Conservation (phyloP, 106 monocot species). For the Narthecium ossifragum region DNA sequence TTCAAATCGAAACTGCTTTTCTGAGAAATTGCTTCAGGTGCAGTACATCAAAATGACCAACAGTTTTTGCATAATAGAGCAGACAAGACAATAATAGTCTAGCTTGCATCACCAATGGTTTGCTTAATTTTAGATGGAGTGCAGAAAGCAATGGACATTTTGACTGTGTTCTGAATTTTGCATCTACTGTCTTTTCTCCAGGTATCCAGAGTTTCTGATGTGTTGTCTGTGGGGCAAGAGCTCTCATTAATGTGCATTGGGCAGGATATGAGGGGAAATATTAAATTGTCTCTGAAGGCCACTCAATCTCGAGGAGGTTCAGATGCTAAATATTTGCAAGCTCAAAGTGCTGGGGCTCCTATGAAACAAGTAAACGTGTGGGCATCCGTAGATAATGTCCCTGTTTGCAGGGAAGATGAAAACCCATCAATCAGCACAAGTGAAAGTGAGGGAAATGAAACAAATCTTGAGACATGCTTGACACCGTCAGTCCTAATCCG, state of each 20-base stretch:
- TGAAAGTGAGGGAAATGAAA: slow-evolving; percentile 13
- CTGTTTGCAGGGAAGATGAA: slow-evolving; percentile 3
- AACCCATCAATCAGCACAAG: slow-evolving; percentile 3
- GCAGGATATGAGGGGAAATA: slow-evolving; percentile 80
- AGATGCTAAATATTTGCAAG: slow-evolving; percentile 6
- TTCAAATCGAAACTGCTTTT: no score
- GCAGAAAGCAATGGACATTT: background rate
- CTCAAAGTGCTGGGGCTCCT: slow-evolving; percentile 5
- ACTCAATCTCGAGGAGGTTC: slow-evolving; percentile 29
- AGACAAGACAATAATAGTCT: background rate
- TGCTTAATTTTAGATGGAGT: no score
- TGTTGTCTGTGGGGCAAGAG: slow-evolving; percentile 67
- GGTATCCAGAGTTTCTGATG: slow-evolving; percentile 82
- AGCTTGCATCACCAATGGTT: no score
- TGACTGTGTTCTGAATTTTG: background rate
- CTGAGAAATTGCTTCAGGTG: no score
- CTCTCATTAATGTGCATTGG: slow-evolving; percentile 82
- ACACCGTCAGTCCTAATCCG: slow-evolving; percentile 63
- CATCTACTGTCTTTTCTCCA: slow-evolving; percentile 12
- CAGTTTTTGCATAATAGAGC: background rate
- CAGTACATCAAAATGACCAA: no score
- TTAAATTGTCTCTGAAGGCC: slow-evolving; percentile 85
- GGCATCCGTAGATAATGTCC: slow-evolving; percentile 18
- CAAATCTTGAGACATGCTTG: slow-evolving; percentile 15
- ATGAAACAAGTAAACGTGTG: slow-evolving; percentile 22